Evolutionary conservation across 202 grass and related monocot species (phyloP), one percentile per base, ranked within the genome.

Genomic region (Cymbopogon flexuosus): DNA sequence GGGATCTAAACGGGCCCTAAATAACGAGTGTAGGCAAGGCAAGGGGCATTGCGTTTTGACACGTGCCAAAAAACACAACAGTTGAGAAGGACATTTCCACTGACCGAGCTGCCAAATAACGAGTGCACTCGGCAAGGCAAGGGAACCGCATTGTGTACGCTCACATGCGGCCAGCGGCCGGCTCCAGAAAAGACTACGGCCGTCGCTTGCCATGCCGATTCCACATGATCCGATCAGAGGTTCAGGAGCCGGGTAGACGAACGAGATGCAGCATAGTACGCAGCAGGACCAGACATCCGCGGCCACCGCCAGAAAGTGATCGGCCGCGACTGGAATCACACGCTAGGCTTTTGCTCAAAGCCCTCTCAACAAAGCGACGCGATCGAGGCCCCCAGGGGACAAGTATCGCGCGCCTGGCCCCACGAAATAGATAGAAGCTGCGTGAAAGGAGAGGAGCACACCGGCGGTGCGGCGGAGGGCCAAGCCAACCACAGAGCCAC

Each of bases 341-440:
- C 76, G 46, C 63, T 33, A 65, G 56, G 65, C 37, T 65, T 65
- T 65, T 64, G 65, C 54, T 81, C 46, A 73, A 36, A 54, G 57
- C 56, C 8, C n/a, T n/a, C n/a, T n/a, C n/a, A n/a, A n/a, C n/a
- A n/a, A n/a, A 3, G 3, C 1, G 3, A 3, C 1, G 3, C 1
- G 30, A 1, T 3, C 30, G 1, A 1, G 3, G 3, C n/a, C 11
- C 14, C 62, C 35, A 8, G 65, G 66, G 43, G 43, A 51, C 72
- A 77, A n/a, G 77, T 18, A 64, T 84, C 52, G 24, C 63, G 10
- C 23, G 13, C 15, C 74, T 81, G 72, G 39, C 30, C 77, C 77
- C 77, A 72, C 77, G 24, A 40, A 67, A 88, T 71, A 43, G 41
- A 43, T 43, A 81, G 77, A 85, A 66, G n/a, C 30, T 29, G 70